These are phyloP conservation scores for Zygoascus meyerae DNA, from an alignment of 1,139 yeast species.

Conservation along the genomic window DNA sequence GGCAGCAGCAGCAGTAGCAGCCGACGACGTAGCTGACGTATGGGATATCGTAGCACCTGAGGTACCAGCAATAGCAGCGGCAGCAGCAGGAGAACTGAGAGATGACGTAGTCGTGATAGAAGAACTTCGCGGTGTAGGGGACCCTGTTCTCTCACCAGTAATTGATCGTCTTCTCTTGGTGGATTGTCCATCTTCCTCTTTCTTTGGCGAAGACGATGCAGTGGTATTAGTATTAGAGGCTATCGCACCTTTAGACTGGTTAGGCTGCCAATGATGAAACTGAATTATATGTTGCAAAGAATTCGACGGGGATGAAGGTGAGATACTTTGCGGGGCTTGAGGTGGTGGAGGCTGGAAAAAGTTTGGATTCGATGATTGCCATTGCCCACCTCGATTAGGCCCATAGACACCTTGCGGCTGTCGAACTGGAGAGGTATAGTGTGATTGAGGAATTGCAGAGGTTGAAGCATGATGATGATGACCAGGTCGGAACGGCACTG, in stretches of 20 bases:
- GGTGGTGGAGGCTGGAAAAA: constrained; percentile 18
- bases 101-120: constrained; percentile 15
- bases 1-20: constrained; percentile 20
- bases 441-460: constrained; percentile 20
- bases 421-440: constrained; percentile 13
- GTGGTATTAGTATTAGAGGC: neutral
- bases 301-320: constrained; percentile 22
- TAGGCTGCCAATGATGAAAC: constrained; percentile 28
- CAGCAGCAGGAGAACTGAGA: constrained; percentile 8
- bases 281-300: constrained; percentile 23
- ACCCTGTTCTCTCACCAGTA: constrained; percentile 9
- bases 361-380: constrained; percentile 7
- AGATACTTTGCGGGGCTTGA: constrained; percentile 19
- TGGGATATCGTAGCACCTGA: constrained; percentile 20
- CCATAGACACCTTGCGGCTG: constrained; percentile 12
- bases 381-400: constrained; percentile 12
- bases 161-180: constrained; percentile 10
- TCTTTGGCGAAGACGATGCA: constrained; percentile 5
- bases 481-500: constrained; percentile 19
- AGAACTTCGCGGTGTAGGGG: constrained; percentile 9
- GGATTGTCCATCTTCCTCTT: constrained; percentile 7
- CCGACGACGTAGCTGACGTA: constrained; percentile 4
- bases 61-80: constrained; percentile 20
- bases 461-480: constrained; percentile 24
- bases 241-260: constrained; percentile 18